A percentile compares a stretch with the other conserved stretches of the same genome.
Evolutionary conservation across 2,329 filamentous ascomycete species (phyloP).

Genomic region (Boeremia lycopersici): DNA sequence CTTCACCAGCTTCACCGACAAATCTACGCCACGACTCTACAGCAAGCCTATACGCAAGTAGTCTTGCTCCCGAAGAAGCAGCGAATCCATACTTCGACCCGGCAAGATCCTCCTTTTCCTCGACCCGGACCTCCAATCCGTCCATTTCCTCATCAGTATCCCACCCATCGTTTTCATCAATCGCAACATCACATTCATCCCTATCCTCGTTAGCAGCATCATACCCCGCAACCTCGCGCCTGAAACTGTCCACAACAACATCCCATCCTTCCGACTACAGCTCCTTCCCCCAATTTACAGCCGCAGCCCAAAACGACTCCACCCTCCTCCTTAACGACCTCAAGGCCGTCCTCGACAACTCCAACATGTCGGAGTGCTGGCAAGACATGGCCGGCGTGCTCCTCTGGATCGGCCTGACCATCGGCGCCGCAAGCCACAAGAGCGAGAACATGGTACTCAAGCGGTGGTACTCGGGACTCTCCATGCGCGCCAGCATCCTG

Average conservation of each 20-base stretch:
- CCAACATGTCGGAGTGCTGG: constrained; percentile 44
- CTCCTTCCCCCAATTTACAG: background rate
- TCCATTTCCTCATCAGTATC: constrained; percentile 3
- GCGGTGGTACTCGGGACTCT: constrained; percentile 43
- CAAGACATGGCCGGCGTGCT: constrained; percentile 47
- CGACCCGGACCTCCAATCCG: constrained; percentile 6
- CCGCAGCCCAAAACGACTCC: background rate
- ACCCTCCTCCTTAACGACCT: constrained; percentile 30
- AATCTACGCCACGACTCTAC: constrained; percentile 25
- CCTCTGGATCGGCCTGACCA: constrained; percentile 43
- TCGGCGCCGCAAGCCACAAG: constrained; percentile 40
- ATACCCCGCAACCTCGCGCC: constrained; percentile 12
- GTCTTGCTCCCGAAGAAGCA: background rate
- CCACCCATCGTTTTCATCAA: constrained; percentile 16
- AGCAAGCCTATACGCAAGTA: constrained; percentile 20
- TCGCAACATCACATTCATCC: constrained; percentile 9
- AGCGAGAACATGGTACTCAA: constrained; percentile 24
- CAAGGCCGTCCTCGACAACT: constrained; percentile 33
- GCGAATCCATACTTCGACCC: constrained; percentile 13
- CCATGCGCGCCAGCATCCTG: constrained; percentile 40
- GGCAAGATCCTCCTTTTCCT: constrained; percentile 11
- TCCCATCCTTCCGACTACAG: background rate
- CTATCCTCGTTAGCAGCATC: background rate
- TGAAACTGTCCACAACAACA: constrained; percentile 1
- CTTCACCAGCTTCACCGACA: constrained; percentile 7